These are phyloP conservation scores for Cyberlindnera veronae DNA, from an alignment of 805 yeast genomes.

Conservation along the genomic window DNA sequence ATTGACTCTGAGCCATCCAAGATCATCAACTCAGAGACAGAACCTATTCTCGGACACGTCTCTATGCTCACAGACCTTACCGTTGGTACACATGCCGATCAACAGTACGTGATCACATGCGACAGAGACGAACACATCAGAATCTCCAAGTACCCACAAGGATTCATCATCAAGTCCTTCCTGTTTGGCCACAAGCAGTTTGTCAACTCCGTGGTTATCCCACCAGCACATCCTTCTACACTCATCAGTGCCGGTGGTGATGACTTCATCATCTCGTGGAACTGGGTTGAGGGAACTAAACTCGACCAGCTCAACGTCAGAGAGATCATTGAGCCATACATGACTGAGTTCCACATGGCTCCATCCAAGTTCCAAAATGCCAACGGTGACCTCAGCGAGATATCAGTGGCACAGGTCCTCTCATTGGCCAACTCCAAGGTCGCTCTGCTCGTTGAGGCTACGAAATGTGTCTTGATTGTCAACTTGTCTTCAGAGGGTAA, in stretches of 20 bases:
- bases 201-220: slow-evolving; percentile 61
- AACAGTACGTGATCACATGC: slow-evolving; percentile 61
- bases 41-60: slow-evolving; percentile 90
- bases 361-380: slow-evolving; percentile 64
- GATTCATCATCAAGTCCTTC: slow-evolving; percentile 76
- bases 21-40: slow-evolving; percentile 40
- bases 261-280: slow-evolving; percentile 67
- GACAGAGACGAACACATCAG: slow-evolving; percentile 97
- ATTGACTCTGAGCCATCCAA: slow-evolving; percentile 37
- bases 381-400: slow-evolving; percentile 43
- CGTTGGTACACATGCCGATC: slow-evolving; percentile 40
- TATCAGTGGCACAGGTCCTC: slow-evolving; percentile 44
- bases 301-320: slow-evolving; percentile 48
- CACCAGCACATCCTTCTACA: slow-evolving; percentile 45
- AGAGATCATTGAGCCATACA: slow-evolving; percentile 37
- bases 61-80: slow-evolving; percentile 87
- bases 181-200: slow-evolving; percentile 86
- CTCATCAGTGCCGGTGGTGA: slow-evolving; percentile 94
- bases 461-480: slow-evolving; percentile 38
- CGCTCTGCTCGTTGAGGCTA: slow-evolving; percentile 50
- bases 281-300: slow-evolving; percentile 56
- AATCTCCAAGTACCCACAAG: slow-evolving; percentile 72
- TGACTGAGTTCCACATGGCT: slow-evolving; percentile 57
- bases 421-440: slow-evolving; percentile 33
- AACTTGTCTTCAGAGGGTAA: slow-evolving; percentile 24